Base-by-base conservation (phyloP, 106 monocot species). In the Platanthera guangdongensis region DNA sequence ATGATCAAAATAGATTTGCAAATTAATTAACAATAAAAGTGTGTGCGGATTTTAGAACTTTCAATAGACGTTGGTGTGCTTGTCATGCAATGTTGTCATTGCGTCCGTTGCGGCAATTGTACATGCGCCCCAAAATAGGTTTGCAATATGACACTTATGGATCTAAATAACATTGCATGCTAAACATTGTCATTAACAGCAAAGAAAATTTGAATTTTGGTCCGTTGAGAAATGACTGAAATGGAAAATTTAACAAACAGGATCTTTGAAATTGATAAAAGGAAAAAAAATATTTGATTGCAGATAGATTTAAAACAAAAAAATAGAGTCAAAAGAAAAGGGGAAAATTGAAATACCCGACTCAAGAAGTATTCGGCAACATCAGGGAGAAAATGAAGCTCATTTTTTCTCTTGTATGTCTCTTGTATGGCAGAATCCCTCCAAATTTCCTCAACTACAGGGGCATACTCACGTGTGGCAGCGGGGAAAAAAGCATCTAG, bases 401-500 rank as follows among this genome's bases (percentile, higher is more conserved):
- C 95, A n/a, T 85, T 85, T 78, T 82, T 90, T 80, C 95, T 85
- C 87, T 87, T 96, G 79, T 86, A 96, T 57, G 95, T 93, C 77
- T 90, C 95, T 60, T 93, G 90, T 79, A 96, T 87, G 67, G 93
- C 93, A 71, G 84, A 82, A 83, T 93, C 90, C 75, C 78, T 90
- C 95, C 95, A 96, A 82, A 96, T 90, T 80, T 96, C 93, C 80
- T 96, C 95, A 78, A 89, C 93, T 71, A 89, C 81, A 50, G 93
- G 93, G 77, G 93, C 95, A 85, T 96, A 96, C 75, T 96, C 95
- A 59, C 90, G 90, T 76, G 95, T 96, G 67, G 95, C 93, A 10
- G 95, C 93, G 68, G 95, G 95, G 63, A 93, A 96, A 81, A 96
- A 96, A 8, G 93, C 93, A 77, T 96, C 95, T 74, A 96, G 80